Conservation (phyloP, 768 basidiomycete species). For the Boletus barrowsii region DNA sequence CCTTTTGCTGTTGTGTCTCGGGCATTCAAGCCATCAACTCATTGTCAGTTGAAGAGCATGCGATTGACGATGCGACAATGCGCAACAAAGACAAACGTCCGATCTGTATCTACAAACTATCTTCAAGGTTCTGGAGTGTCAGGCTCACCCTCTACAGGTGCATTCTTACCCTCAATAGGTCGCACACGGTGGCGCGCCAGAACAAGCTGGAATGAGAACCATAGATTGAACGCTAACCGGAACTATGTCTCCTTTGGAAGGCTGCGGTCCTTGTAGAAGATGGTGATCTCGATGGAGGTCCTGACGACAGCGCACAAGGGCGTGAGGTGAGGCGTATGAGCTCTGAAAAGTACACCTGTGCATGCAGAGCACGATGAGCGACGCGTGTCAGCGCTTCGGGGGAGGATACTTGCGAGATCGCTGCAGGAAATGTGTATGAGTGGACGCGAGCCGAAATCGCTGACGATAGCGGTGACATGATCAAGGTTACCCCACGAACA, state of each 20-base stretch:
- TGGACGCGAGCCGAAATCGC: conserved; percentile 31
- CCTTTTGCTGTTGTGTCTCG: conserved; percentile 42
- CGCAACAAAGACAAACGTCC: conserved; percentile 61
- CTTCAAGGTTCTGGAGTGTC: conserved; percentile 30
- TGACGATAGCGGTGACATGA: conserved; percentile 41
- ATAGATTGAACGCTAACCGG: conserved; percentile 78
- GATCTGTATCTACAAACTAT: conserved; percentile 41
- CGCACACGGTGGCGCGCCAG: conserved; percentile 26
- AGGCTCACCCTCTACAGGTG: neutral
- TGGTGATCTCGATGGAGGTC: conserved; percentile 41
- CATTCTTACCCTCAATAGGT: too few relatives aligned
- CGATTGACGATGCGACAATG: conserved; percentile 56
- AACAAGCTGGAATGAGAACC: conserved; percentile 66
- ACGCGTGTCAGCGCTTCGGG: neutral
- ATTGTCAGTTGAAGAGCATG: conserved; percentile 46
- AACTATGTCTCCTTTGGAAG: conserved; percentile 69
- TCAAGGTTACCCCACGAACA: conserved; percentile 58
- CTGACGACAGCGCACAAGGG: conserved; percentile 30
- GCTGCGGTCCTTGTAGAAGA: conserved; percentile 78
- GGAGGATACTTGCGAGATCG: conserved; percentile 64
- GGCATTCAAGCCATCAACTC: conserved; percentile 60
- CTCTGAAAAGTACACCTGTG: conserved; percentile 82
- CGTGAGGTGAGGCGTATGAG: conserved; percentile 69
- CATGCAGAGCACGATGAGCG: neutral
- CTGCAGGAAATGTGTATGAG: conserved; percentile 77